These are phyloP conservation scores for Lobosporangium transversale DNA, from an alignment of 192 early-diverging fungal species.

Conservation along the genomic window DNA sequence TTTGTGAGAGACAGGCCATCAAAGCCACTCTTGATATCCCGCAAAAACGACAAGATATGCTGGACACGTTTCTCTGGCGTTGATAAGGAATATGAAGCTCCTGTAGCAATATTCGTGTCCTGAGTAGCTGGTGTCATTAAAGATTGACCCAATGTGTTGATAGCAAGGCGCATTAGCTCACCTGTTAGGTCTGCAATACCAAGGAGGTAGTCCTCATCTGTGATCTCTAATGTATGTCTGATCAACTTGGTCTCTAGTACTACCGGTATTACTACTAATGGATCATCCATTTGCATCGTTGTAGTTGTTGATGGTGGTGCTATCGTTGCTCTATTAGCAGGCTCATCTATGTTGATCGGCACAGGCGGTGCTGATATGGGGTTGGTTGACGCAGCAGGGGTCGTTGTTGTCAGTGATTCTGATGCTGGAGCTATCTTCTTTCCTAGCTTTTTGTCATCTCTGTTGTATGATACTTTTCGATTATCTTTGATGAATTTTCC, in stretches of 20 bases:
- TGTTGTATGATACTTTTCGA: conserved; percentile 25
- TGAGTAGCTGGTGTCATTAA: conserved; percentile 5
- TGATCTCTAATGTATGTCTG: conserved; percentile 28
- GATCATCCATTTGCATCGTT: not conserved
- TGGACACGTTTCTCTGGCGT: conserved; percentile 42
- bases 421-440: not conserved
- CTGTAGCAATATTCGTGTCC: not conserved
- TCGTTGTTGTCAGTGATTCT: not conserved
- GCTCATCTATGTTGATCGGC: not conserved
- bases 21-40: conserved; percentile 45
- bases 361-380: not conserved
- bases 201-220: conserved; percentile 63
- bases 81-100: not conserved
- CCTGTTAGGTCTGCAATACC: conserved; percentile 71
- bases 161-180: conserved; percentile 67
- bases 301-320: not conserved
- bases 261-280: too few species aligned
- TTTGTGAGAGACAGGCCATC: conserved; percentile 30
- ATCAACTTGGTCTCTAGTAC: not conserved
- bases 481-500: conserved; percentile 24
- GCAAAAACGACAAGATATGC: conserved; percentile 36
- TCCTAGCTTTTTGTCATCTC: conserved; percentile 2
- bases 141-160: conserved; percentile 59
- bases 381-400: not conserved
- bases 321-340: not conserved